Base-by-base conservation (phyloP, 345 rosid genomes). In the Eucalyptus decipiens region DNA sequence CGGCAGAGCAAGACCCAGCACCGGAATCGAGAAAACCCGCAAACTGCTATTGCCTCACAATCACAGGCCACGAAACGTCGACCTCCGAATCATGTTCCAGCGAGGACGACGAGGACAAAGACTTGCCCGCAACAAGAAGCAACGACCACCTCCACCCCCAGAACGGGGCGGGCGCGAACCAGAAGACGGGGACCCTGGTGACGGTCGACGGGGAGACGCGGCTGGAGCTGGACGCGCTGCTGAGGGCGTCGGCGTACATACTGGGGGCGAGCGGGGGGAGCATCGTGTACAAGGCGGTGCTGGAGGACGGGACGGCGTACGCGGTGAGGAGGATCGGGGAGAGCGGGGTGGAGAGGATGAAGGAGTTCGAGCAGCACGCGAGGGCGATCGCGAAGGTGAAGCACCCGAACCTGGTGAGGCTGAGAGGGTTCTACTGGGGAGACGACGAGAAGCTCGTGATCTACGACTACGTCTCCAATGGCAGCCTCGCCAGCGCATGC, bases 281-380 rank as follows among this genome's bases (percentile, higher is more conserved):
- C 90, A 97, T 98, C 7, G 96, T 98, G 86, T 98, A 96, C 93
- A 98, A 96, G 89, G 99, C 99, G 24, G 98, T 97, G 90, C 91
- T 98, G 4, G 95, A 88, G 50, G 92, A 95, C 90, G 98, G 98
- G 40, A 91, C 92, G 26, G 94, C 96, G 2, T 92, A 96, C 48
- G 98, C 99, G 1, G 99, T 98, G 88, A 91, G 99, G 89, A 92
- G 99, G 85, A 98, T 98, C 50, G 99, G 97, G 86, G 98, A 97
- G 90, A 92, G 89, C 81, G 93, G 96, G 1, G 89, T 91, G 7
- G 92, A 86, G 89, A 94, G 93, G 88, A 85, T 94, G 6, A 97
- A 93, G 90, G 99, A 94, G 14, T 98, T 98, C 54, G 99, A 98
- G 93, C 91, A 88, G 89, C 96, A 94, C 62, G 94, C 97, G 87